A percentile compares a stretch with the other conserved stretches of the same genome.
These are phyloP conservation scores for Ustilago loliicola DNA, from an alignment of 1,284 basidiomycete species.

Conservation along the genomic window DNA sequence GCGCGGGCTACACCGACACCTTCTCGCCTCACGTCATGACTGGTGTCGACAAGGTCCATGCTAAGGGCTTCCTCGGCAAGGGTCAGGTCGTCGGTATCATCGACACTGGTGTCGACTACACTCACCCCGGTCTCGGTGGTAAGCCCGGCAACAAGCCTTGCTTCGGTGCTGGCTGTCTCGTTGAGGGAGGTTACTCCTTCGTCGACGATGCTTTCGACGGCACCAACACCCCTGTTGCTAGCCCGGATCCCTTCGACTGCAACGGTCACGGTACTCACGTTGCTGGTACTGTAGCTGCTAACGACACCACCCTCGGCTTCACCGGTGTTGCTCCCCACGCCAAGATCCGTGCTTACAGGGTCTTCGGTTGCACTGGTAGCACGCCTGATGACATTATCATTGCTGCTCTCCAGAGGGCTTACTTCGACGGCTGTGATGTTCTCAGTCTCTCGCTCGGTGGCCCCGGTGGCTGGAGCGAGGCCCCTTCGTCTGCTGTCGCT, in stretches of 20 bases:
- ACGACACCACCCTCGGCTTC: conserved; percentile 70
- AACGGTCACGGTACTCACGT: conserved; percentile 75
- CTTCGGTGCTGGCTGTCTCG: conserved; percentile 55
- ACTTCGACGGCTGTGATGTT: conserved; percentile 73
- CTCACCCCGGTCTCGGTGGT: conserved; percentile 76
- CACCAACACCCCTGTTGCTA: conserved; percentile 66
- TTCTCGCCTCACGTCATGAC: conserved; percentile 62
- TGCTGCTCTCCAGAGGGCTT: conserved; percentile 66
- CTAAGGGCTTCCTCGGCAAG: conserved; percentile 73
- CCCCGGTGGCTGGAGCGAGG: conserved; percentile 49
- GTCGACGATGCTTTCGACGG: conserved; percentile 71
- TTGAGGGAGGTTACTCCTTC: conserved; percentile 54
- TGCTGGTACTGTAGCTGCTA: conserved; percentile 77
- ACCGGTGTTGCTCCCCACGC: conserved; percentile 59
- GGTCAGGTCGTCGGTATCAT: conserved; percentile 76
- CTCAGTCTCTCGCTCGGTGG: conserved; percentile 78
- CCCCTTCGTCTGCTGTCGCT: conserved; percentile 45
- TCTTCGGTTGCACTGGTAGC: conserved; percentile 71
- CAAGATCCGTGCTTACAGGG: conserved; percentile 70
- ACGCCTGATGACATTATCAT: conserved; percentile 71
- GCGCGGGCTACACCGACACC: conserved; percentile 45
- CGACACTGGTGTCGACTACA: conserved; percentile 75
- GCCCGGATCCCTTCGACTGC: conserved; percentile 71
- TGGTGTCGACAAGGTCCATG: conserved; percentile 74
- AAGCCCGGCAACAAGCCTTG: conserved; percentile 55